phyloP scores from a whole-genome alignment of 345 rosid species.

The Eucalyptus cladocalyx region DNA sequence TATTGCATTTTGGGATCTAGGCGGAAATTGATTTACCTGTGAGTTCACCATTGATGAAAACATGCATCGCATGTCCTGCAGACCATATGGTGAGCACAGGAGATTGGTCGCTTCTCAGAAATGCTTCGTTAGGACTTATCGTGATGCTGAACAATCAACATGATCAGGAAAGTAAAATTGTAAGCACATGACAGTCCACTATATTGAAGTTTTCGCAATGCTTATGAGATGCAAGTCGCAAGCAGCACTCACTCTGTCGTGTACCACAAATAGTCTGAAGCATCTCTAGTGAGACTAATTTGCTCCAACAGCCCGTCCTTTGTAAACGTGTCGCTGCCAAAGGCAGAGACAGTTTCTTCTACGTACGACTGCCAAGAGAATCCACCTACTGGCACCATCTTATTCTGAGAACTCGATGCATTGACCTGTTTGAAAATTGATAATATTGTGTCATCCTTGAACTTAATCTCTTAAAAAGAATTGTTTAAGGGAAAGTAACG shows the following conservation, averaged over 20 bases:
- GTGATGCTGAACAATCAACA: conserved; percentile 28
- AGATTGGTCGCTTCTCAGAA: conserved; percentile 46
- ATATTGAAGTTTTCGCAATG: neutral
- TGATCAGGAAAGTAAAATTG: conserved; percentile 4
- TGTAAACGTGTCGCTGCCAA: conserved; percentile 11
- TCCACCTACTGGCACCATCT: conserved; percentile 10
- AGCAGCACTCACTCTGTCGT: conserved; percentile 23
- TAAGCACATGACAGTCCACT: neutral
- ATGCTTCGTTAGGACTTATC: conserved; percentile 37
- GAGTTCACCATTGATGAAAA: conserved; percentile 66
- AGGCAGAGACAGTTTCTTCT: conserved; percentile 20
- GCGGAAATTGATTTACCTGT: neutral
- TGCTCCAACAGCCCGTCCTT: conserved; percentile 20
- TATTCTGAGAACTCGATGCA: conserved; percentile 10
- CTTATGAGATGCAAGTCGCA: neutral
- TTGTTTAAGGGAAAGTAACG: neutral
- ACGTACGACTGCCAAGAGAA: conserved; percentile 26
- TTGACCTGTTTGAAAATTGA: conserved; percentile 2
- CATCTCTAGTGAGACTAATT: conserved; percentile 20
- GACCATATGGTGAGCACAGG: conserved; percentile 56
- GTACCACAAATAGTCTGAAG: conserved; percentile 39
- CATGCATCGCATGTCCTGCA: conserved; percentile 76
- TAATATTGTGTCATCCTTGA: neutral
- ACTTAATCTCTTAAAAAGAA: neutral
- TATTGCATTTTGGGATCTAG: neutral